A percentile compares a stretch with the other conserved stretches of the same genome.
phyloP scores from a whole-genome alignment of 164 flowering plant genomes.

The Macadamia tetraphylla region DNA sequence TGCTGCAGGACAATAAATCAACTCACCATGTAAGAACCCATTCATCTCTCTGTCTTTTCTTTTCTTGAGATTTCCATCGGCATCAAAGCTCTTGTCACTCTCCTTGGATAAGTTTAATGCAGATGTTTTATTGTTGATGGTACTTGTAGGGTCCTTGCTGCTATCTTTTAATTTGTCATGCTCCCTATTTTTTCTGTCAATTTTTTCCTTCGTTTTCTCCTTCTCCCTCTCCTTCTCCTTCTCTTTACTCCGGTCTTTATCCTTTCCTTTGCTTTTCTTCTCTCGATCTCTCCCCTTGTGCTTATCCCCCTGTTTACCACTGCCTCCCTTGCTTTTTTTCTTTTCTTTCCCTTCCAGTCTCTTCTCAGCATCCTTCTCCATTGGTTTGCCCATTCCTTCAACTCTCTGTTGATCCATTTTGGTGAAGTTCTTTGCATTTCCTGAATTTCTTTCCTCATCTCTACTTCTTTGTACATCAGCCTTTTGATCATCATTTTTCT shows the following conservation, averaged over 20 bases:
- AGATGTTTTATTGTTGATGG: slow-evolving; percentile 12
- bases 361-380: slow-evolving; percentile 28
- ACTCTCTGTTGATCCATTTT: slow-evolving; percentile 23
- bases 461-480: slow-evolving; percentile 20
- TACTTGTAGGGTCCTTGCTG: slow-evolving; percentile 17
- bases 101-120: slow-evolving; percentile 21
- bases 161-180: slow-evolving; percentile 28
- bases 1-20: slow-evolving; percentile 2
- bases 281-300: slow-evolving; percentile 26
- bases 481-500: slow-evolving; percentile 27
- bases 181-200: slow-evolving; percentile 23
- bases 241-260: slow-evolving; percentile 10
- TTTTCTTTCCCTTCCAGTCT: slow-evolving; percentile 26
- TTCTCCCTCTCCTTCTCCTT: slow-evolving; percentile 17
- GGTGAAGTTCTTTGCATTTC: slow-evolving; percentile 17
- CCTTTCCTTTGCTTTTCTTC: slow-evolving; percentile 5
- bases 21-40: slow-evolving; percentile 72
- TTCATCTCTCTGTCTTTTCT: slow-evolving; percentile 51
- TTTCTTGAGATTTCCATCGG: slow-evolving; percentile 37
- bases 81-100: slow-evolving; percentile 16
- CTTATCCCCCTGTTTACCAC: slow-evolving; percentile 26
- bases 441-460: slow-evolving; percentile 18
- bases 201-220: slow-evolving; percentile 38
- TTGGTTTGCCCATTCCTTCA: slow-evolving; percentile 25
- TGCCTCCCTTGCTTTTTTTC: slow-evolving; percentile 23